phyloP scores from a whole-genome alignment of 2,329 filamentous ascomycete species.

The Fonsecaea monophora region DNA sequence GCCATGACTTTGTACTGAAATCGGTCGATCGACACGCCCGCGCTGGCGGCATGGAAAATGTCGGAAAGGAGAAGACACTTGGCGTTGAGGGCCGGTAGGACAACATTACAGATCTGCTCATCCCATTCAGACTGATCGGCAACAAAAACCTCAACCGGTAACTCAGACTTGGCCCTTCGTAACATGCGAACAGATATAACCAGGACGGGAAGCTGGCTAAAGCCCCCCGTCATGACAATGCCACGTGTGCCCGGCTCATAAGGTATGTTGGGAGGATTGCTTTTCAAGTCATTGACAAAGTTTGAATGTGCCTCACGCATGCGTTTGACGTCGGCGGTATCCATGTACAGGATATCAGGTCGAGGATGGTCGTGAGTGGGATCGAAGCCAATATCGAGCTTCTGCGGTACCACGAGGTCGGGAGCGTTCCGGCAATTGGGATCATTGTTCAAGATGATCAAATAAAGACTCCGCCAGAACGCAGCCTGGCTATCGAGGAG shows the following conservation, averaged over 20 bases:
- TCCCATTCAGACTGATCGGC: slow-evolving; percentile 48
- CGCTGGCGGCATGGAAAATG: slow-evolving; percentile 35
- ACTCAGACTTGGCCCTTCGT: slow-evolving; percentile 46
- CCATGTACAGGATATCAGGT: slow-evolving; percentile 47
- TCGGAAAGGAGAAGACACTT: slow-evolving; percentile 47
- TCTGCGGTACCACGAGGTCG: slow-evolving; percentile 38
- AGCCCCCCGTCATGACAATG: slow-evolving; percentile 53
- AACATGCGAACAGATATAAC: slow-evolving; percentile 53
- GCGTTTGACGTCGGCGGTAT: slow-evolving; percentile 44
- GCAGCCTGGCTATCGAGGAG: slow-evolving; percentile 34
- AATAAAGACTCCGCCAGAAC: slow-evolving; percentile 38
- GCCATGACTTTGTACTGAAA: slow-evolving; percentile 65
- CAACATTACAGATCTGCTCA: slow-evolving; percentile 46
- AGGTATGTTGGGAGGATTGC: slow-evolving; percentile 39
- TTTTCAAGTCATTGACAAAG: slow-evolving; percentile 48
- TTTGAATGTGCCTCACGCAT: slow-evolving; percentile 51
- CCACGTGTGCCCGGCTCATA: slow-evolving; percentile 48
- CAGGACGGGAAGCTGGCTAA: slow-evolving; percentile 47
- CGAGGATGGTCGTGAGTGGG: slow-evolving; percentile 40
- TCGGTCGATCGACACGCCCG: slow-evolving; percentile 31
- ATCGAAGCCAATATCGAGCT: slow-evolving; percentile 38
- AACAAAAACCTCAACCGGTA: slow-evolving; percentile 54
- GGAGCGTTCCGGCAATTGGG: slow-evolving; percentile 36
- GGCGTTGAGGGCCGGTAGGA: slow-evolving; percentile 49
- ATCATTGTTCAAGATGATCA: slow-evolving; percentile 38